Conservation (phyloP, 2,329 filamentous ascomycete genomes). For the Plenodomus biglobosus region DNA sequence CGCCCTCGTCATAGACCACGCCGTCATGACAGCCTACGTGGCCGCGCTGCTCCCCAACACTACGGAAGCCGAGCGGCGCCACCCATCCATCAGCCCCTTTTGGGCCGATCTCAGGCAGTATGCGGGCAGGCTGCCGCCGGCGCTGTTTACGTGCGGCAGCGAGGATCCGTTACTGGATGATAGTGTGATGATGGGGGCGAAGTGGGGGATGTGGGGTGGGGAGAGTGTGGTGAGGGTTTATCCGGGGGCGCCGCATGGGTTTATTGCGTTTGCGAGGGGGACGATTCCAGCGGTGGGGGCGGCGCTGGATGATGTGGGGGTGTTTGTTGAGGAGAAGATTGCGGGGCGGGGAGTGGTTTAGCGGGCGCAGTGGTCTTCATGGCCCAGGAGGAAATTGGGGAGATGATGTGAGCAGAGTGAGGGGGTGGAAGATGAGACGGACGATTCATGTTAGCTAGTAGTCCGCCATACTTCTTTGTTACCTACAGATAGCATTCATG, state of each 20-base stretch:
- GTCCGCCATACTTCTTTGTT: no score
- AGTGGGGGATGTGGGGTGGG: slow-evolving; percentile 56
- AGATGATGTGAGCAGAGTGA: neutral
- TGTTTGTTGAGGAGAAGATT: slow-evolving; percentile 43
- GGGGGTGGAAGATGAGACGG: no score
- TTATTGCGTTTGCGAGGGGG: slow-evolving; percentile 48
- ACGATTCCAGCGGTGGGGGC: slow-evolving; percentile 42
- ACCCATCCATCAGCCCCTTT: slow-evolving; percentile 54
- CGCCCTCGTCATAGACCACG: slow-evolving; percentile 50
- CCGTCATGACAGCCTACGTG: slow-evolving; percentile 52
- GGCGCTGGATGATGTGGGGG: slow-evolving; percentile 44
- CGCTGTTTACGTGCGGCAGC: slow-evolving; percentile 58
- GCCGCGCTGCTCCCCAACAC: slow-evolving; percentile 51
- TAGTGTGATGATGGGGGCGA: slow-evolving; percentile 55
- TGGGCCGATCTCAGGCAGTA: slow-evolving; percentile 47
- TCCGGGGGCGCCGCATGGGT: slow-evolving; percentile 58
- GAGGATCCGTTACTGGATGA: slow-evolving; percentile 58
- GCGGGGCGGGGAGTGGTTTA: slow-evolving; percentile 5
- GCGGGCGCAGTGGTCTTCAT: no score
- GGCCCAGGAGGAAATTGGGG: neutral
- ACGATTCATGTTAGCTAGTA: no score
- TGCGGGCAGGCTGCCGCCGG: slow-evolving; percentile 50
- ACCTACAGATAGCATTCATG: no score
- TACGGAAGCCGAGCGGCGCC: slow-evolving; percentile 45
- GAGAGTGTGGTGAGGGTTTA: slow-evolving; percentile 57